phyloP scores from a whole-genome alignment of 345 rosid species.

The Salix brachista region DNA sequence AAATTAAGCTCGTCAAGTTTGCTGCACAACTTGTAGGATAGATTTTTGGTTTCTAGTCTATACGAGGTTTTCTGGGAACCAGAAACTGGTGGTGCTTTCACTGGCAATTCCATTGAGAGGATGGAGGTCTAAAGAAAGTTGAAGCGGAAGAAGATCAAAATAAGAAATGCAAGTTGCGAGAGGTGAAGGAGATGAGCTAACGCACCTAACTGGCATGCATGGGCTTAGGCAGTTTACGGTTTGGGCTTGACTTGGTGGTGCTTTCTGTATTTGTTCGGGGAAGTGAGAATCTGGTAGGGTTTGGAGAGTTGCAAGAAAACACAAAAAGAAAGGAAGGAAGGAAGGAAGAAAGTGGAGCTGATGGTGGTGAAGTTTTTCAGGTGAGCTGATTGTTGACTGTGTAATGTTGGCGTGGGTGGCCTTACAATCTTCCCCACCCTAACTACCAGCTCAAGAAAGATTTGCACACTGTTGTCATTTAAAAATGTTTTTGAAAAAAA shows the following conservation, averaged over 20 bases:
- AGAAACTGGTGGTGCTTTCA: slow-evolving; percentile 40
- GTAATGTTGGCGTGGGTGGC: slow-evolving; percentile 22
- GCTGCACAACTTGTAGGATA: slow-evolving; percentile 53
- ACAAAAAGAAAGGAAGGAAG: background rate
- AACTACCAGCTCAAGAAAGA: slow-evolving; percentile 1
- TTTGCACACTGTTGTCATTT: too few species aligned
- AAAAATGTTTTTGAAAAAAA: too few species aligned
- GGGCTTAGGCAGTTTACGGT: background rate
- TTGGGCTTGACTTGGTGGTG: slow-evolving; percentile 8
- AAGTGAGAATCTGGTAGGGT: slow-evolving; percentile 25
- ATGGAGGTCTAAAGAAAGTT: slow-evolving; percentile 10
- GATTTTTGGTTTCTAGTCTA: slow-evolving; percentile 50
- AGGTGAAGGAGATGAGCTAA: slow-evolving; percentile 64
- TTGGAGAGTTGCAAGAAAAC: slow-evolving; percentile 26
- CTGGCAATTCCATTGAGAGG: slow-evolving; percentile 63
- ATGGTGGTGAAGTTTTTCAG: slow-evolving; percentile 13
- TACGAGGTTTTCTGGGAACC: slow-evolving; percentile 37
- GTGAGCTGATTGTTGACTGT: slow-evolving; percentile 53
- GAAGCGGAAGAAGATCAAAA: slow-evolving; percentile 11
- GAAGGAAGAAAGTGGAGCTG: background rate
- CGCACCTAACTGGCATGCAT: slow-evolving; percentile 52
- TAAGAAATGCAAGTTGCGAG: background rate
- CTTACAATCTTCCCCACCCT: slow-evolving; percentile 16
- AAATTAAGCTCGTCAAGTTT: slow-evolving; percentile 33
- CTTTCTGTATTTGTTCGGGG: background rate